Conservation (phyloP, 768 basidiomycete species). For the Tylopilus rubrobrunneus region DNA sequence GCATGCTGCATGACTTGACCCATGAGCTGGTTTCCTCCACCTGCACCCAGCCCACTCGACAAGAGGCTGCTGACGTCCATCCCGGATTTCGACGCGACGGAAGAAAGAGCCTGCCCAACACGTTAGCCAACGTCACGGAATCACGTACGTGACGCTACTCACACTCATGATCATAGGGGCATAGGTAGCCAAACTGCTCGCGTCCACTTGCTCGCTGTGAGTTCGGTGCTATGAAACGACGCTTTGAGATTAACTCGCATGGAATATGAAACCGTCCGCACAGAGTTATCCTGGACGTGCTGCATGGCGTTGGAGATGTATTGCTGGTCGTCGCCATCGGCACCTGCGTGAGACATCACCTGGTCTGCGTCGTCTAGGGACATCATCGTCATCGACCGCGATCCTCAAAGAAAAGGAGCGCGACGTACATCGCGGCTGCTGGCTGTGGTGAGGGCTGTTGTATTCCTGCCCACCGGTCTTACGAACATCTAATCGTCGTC, state of each 20-base stretch:
- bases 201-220: conserved; percentile 15
- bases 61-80: conserved; percentile 22
- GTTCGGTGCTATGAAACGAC: conserved; percentile 6
- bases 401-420: conserved; percentile 1
- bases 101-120: conserved; percentile 17
- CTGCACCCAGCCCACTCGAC: conserved; percentile 36
- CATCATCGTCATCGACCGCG: conserved; percentile 4
- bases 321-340: conserved; percentile 4
- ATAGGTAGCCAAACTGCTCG: conserved; percentile 13
- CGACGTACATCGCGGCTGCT: conserved; percentile 23
- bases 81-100: conserved; percentile 28
- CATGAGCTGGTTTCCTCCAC: conserved; percentile 62
- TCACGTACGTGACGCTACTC: background rate
- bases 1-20: conserved; percentile 85
- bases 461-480: conserved; percentile 66
- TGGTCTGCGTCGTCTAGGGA: conserved; percentile 59
- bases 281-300: conserved; percentile 22
- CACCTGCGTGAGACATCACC: conserved; percentile 49
- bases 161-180: conserved; percentile 19
- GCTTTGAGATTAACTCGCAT: background rate
- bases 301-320: conserved; percentile 16
- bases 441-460: conserved; percentile 51
- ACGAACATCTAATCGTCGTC: conserved; percentile 33
- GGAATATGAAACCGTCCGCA: conserved; percentile 1
- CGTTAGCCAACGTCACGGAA: conserved; percentile 4